phyloP scores from a whole-genome alignment of 73 alveolate species.

The Paraurostyla sp. region DNA sequence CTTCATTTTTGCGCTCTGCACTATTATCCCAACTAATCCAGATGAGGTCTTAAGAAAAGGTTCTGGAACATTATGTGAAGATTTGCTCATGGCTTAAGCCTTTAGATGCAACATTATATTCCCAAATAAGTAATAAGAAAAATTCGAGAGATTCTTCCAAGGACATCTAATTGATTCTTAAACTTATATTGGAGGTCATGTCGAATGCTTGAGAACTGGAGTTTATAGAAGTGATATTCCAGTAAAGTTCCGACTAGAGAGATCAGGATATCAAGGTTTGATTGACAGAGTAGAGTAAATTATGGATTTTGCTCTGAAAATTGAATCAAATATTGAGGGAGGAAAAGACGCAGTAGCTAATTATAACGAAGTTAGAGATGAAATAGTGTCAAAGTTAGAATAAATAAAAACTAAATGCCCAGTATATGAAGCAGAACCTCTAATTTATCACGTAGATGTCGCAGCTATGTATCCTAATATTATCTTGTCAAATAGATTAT shows the following conservation, averaged over 20 bases:
- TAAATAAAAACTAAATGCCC: constrained; percentile 75
- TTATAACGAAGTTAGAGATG: constrained; percentile 87
- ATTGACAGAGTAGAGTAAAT: constrained; percentile 87
- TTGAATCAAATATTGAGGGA: constrained; percentile 70
- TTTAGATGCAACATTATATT: constrained; percentile 96
- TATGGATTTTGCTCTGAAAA: constrained; percentile 69
- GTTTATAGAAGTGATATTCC: constrained; percentile 98
- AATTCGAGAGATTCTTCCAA: constrained; percentile 92
- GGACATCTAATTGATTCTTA: constrained; percentile 97
- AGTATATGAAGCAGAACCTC: constrained; percentile 87
- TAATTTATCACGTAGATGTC: constrained; percentile 99
- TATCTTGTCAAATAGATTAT: constrained; percentile 98
- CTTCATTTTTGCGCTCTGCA: constrained; percentile 99
- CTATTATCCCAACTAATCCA: constrained; percentile 98
- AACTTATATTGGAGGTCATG: constrained; percentile 99
- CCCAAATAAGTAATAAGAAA: constrained; percentile 96
- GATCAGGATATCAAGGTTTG: constrained; percentile 83
- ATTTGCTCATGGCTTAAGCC: constrained; percentile 97
- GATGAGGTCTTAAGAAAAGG: constrained; percentile 99
- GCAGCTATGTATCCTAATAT: constrained; percentile 99
- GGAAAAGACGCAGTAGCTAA: constrained; percentile 85
- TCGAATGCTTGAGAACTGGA: constrained; percentile 99
- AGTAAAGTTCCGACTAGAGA: constrained; percentile 93
- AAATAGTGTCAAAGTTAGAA: constrained; percentile 78
- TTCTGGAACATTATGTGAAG: constrained; percentile 99